Base-by-base conservation (phyloP, 2,329 filamentous ascomycete species). In the Exutisphaerella laricina region DNA sequence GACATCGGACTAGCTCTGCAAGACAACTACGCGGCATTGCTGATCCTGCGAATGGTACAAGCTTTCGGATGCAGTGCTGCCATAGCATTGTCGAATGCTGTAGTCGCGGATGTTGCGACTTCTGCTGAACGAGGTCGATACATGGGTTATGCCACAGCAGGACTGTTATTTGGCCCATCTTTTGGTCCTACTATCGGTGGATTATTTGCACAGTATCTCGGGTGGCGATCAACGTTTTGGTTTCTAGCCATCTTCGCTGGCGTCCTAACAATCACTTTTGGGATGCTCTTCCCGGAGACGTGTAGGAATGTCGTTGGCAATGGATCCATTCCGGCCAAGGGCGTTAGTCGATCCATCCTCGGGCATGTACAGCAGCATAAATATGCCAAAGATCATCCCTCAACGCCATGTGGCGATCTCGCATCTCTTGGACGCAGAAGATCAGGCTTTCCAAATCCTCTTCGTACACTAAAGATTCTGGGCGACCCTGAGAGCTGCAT, bases 281-380 rank as follows among this genome's bases (percentile, higher is more conserved):
- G 54, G 1, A 39, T 61, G 16, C 52, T 61, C 23, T 58, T 65
- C 23, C 63, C 63, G 3, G 63, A 70, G 45, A 70, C 68, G 2
- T 59, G 63, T 20, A 60, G 67, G 2, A 66, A 64, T 6, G 61
- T 70, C 5, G 67, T 68, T 2, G 67, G 65, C 1, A 68, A 70
- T 39, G 61, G 61, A 3, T 56, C 55, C 1, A 50, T 62, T 9
- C 56, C 56, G 14, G 52, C 38, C 29, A 50, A 48, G 41, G 43
- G 48, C 41, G 46, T 61, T 46, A 56, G 53, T 48, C 54, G 28
- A 30, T 63, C 57, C 7, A 49, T 61, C 21, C 45, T 63, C 2
- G 52, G 56, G 2, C 46, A 54, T 17, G 44, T 55, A 16, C 51
- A 55, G 34, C 49, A 53, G 20, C 50, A 48, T 10, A 39, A 46